phyloP scores from a whole-genome alignment of 805 yeast genomes.

The Saccharomycopsis sp. region DNA sequence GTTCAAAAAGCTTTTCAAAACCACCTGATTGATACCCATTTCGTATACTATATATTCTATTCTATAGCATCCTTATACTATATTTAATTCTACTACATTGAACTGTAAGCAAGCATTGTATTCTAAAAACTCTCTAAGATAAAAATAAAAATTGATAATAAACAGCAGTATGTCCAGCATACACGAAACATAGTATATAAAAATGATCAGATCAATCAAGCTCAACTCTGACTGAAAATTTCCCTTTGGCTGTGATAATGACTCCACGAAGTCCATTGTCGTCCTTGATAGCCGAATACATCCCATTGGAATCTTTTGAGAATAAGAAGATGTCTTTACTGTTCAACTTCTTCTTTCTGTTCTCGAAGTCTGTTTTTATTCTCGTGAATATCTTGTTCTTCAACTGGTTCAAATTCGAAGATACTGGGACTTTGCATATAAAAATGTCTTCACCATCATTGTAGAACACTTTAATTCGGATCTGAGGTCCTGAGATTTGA shows the following conservation, averaged over 20 bases:
- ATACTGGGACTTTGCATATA: slow-evolving; percentile 18
- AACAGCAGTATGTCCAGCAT: not conserved
- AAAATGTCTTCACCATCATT: slow-evolving; percentile 22
- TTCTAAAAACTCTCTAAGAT: not conserved
- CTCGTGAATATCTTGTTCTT: slow-evolving; percentile 16
- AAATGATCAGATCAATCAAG: too few species aligned
- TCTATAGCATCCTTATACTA: too few species aligned
- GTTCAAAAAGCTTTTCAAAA: not conserved
- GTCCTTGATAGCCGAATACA: slow-evolving; percentile 18
- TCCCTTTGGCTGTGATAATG: slow-evolving; percentile 15
- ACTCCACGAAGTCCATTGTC: slow-evolving; percentile 15
- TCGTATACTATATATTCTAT: too few species aligned
- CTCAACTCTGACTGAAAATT: slow-evolving; percentile 20
- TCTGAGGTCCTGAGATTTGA: slow-evolving; percentile 20
- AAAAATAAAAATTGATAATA: not conserved
- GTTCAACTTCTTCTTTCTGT: slow-evolving; percentile 6
- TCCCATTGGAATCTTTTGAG: slow-evolving; percentile 18
- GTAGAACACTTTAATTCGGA: slow-evolving; percentile 20
- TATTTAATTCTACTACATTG: too few species aligned
- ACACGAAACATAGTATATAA: not conserved
- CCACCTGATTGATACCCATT: too few species aligned
- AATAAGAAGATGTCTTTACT: slow-evolving; percentile 14
- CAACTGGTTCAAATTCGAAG: slow-evolving; percentile 12
- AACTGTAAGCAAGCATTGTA: not conserved
- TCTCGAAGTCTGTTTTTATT: slow-evolving; percentile 15